Evolutionary conservation across 2,329 filamentous ascomycete species (phyloP).

Genomic region (Fusarium kyushuense): DNA sequence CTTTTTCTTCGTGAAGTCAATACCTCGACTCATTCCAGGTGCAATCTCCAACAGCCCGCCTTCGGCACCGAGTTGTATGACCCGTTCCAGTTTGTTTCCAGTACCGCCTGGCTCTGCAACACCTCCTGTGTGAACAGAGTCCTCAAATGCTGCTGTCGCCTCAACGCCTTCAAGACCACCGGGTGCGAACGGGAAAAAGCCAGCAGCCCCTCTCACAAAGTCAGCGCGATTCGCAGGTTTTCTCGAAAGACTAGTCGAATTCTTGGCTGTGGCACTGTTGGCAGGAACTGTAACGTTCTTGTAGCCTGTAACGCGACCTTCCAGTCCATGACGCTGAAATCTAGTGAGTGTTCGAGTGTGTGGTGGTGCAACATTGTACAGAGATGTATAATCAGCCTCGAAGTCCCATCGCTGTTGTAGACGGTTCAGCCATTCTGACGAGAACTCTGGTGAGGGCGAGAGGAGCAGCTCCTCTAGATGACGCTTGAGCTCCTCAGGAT

Average conservation of each 20-base stretch:
- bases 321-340: conserved; percentile 90
- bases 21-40: conserved; percentile 83
- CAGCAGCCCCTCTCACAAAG: conserved; percentile 91
- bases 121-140: conserved; percentile 72
- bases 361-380: conserved; percentile 89
- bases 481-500: conserved; percentile 73
- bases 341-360: conserved; percentile 95
- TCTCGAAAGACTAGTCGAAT: conserved; percentile 87
- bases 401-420: conserved; percentile 92
- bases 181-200: conserved; percentile 94
- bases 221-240: conserved; percentile 89
- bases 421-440: conserved; percentile 85
- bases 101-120: conserved; percentile 58
- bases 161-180: conserved; percentile 90
- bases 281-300: conserved; percentile 93
- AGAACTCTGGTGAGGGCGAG: conserved; percentile 82
- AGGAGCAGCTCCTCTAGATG: conserved; percentile 83
- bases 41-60: conserved; percentile 84
- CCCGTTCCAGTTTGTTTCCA: conserved; percentile 76
- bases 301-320: conserved; percentile 93
- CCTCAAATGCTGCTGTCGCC: conserved; percentile 85
- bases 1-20: conserved; percentile 75
- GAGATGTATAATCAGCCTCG: conserved; percentile 80
- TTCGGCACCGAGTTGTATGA: conserved; percentile 84
- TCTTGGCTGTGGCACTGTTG: conserved; percentile 91